Base-by-base conservation (phyloP, 768 basidiomycete genomes). In the Boletus coccyginus region DNA sequence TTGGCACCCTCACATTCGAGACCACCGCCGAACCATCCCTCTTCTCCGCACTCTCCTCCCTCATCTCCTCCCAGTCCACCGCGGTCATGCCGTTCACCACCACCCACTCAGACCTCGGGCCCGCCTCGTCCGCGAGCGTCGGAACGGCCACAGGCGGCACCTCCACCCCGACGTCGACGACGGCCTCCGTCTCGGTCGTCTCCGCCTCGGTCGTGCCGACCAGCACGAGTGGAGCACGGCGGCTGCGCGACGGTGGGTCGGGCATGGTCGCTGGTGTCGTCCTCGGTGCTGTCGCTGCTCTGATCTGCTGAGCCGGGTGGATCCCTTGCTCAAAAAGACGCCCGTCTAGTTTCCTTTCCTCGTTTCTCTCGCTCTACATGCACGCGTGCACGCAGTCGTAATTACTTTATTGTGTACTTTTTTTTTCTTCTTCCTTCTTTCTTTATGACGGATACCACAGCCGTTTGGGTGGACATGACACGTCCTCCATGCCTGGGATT, bases 41-140 rank as follows among this genome's bases (percentile, higher is more conserved):
- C 29, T 21, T 66, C 38, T 59, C 68, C 11, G 61, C 55, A 8
- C 53, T 62, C 39, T 67, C 69, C 36, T 70, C 66, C 2, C 57
- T 70, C 55, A 58, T 67, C 43, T 68, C 70, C 35, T 66, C 70
- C 27, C 58, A 66, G 21, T 68, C 69, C 19, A 64, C 54, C 31
- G 51, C 51, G 7, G 1, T 68, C 41, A 43, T 14, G 17, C 61
- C 70, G 7, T 47, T n/a, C 16, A 33, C 32, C 10, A 45, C 55
- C 29, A 9, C 46, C 31, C 11, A 46, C 2, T 14, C 51, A 3
- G 8, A 11, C 3, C 4, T 29, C 2, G 12, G 14, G 6, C 21
- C 24, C 9, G 14, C 24, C n/a, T 17, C 32, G 27, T 27, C 27
- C 27, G 27, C 5, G 4, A 27, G 35, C 13, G 35, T 9, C 11